Evolutionary conservation across 2,329 filamentous ascomycete genomes (phyloP).

Genomic region (Aspergillus calidoustus): DNA sequence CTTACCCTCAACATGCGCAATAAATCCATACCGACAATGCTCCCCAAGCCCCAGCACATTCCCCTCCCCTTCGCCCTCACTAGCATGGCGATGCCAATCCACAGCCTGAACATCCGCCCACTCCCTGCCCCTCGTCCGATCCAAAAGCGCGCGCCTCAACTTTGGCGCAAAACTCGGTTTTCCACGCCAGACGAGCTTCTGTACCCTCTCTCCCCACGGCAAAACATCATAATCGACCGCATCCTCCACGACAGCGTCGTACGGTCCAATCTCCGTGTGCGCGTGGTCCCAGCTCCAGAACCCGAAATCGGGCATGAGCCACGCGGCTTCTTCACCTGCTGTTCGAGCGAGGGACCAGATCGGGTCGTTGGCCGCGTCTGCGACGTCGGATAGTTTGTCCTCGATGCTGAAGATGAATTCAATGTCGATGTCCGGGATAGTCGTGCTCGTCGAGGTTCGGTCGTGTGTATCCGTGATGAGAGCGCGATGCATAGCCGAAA

Average conservation of each 20-base stretch:
- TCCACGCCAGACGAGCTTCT: constrained; percentile 55
- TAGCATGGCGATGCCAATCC: constrained; percentile 35
- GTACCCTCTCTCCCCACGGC: constrained; percentile 43
- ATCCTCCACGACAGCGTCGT: constrained; percentile 41
- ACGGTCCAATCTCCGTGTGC: constrained; percentile 41
- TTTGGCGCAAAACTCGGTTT: constrained; percentile 49
- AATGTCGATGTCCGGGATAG: constrained; percentile 34
- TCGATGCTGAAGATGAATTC: constrained; percentile 54
- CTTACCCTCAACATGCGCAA: constrained; percentile 58
- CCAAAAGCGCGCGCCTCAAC: constrained; percentile 46
- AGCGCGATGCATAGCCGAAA: constrained; percentile 56
- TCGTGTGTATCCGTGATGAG: constrained; percentile 44
- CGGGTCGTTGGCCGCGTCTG: constrained; percentile 35
- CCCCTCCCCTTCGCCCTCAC: constrained; percentile 29
- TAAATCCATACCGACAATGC: constrained; percentile 58
- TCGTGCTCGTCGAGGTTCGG: constrained; percentile 27
- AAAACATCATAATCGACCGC: constrained; percentile 26
- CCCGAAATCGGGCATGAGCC: constrained; percentile 59
- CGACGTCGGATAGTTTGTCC: constrained; percentile 49
- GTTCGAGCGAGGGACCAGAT: constrained; percentile 51
- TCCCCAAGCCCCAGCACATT: constrained; percentile 56
- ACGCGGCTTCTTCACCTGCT: constrained; percentile 47
- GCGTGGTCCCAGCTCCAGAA: constrained; percentile 55
- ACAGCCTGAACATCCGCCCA: constrained; percentile 55
- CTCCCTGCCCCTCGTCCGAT: constrained; percentile 43